phyloP scores from a whole-genome alignment of 345 rosid genomes.

The Viola odorata region DNA sequence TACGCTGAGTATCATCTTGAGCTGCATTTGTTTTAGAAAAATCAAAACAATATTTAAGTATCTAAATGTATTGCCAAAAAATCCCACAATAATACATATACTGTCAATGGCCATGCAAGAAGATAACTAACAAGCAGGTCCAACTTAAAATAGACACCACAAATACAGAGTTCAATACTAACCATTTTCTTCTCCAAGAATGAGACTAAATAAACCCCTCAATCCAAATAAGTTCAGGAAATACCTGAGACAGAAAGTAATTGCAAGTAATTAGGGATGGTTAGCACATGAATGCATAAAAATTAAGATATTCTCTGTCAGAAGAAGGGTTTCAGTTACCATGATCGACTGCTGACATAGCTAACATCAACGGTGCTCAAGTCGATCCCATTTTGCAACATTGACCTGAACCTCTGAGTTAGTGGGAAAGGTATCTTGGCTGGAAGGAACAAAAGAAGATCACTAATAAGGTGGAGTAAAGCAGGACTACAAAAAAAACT shows the following conservation, averaged over 20 bases:
- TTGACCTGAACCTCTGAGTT: slow-evolving; percentile 94
- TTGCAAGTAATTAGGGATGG: neutral
- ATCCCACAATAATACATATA: neutral
- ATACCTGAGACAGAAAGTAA: slow-evolving; percentile 46
- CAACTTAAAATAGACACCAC: slow-evolving; percentile 4
- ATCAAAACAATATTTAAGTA: slow-evolving; percentile 1
- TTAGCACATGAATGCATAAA: neutral
- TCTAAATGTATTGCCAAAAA: neutral
- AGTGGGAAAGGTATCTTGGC: slow-evolving; percentile 98
- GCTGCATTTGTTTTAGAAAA: slow-evolving; percentile 38
- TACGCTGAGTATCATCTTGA: slow-evolving; percentile 75
- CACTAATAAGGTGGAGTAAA: slow-evolving; percentile 2
- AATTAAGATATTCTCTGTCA: neutral
- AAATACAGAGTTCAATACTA: slow-evolving; percentile 13
- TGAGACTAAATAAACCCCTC: slow-evolving; percentile 95
- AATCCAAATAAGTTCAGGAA: slow-evolving; percentile 96
- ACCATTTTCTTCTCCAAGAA: slow-evolving; percentile 99
- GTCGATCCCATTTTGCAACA: slow-evolving; percentile 99
- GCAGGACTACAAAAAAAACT: neutral
- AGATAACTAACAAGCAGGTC: neutral
- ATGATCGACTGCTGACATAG: slow-evolving; percentile 97
- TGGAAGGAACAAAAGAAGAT: slow-evolving; percentile 23
- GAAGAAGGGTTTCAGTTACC: slow-evolving; percentile 39
- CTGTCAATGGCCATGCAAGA: neutral
- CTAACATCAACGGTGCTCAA: slow-evolving; percentile 98